Conservation (phyloP, 2,329 filamentous ascomycete species). For the Aspergillus sp. region DNA sequence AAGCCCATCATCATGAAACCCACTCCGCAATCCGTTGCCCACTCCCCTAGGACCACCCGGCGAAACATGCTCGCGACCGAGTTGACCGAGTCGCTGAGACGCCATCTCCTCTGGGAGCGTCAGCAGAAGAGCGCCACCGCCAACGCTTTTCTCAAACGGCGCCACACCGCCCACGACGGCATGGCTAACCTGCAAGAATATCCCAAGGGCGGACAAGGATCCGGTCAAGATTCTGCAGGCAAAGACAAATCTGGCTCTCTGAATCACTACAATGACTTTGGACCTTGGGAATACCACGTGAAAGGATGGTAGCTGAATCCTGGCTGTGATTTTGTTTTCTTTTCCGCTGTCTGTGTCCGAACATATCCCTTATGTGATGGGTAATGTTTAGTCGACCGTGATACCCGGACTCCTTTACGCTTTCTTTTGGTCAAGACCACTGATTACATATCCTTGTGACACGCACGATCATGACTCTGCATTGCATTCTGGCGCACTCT, state of each 20-base stretch:
- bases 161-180: conserved; percentile 80
- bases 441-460: conserved; percentile 26
- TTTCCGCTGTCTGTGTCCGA: conserved; percentile 6
- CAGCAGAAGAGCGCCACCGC: conserved; percentile 90
- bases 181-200: conserved; percentile 84
- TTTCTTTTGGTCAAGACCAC: conserved; percentile 16
- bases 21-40: conserved; percentile 67
- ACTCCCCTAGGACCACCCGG: conserved; percentile 88
- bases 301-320: conserved; percentile 69
- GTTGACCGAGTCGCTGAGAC: conserved; percentile 86
- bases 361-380: conserved; percentile 10
- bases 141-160: conserved; percentile 82
- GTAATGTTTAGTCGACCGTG: conserved; percentile 19
- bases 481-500: conserved; percentile 40
- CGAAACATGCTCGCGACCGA: conserved; percentile 96
- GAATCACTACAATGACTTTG: conserved; percentile 83
- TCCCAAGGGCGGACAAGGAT: conserved; percentile 50
- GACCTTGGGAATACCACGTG: conserved; percentile 79
- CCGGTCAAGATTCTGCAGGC: conserved; percentile 31
- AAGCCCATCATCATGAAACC: conserved; percentile 78
- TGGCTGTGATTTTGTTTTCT: conserved; percentile 7
- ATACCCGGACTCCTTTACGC: conserved; percentile 16
- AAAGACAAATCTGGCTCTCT: conserved; percentile 67
- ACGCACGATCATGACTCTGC: conserved; percentile 38
- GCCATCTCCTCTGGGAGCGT: conserved; percentile 90